Conservation (phyloP, 1,284 basidiomycete species). For the Apiotrichum sp. region DNA sequence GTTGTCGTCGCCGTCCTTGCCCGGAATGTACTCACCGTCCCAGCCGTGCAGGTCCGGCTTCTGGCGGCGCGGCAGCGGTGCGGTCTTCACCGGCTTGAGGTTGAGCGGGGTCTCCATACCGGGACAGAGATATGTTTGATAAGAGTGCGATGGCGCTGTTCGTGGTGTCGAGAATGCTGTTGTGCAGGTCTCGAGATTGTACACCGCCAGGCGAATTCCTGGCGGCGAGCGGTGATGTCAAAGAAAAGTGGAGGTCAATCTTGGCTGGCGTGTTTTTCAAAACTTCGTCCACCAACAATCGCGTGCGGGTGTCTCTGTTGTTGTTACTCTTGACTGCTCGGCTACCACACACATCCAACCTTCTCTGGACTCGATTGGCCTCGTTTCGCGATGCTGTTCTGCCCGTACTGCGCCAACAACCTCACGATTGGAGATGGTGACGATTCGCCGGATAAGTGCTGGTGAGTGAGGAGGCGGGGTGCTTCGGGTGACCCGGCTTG, state of each 20-base stretch:
- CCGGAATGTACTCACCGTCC: slow-evolving; percentile 44
- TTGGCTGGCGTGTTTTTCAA: neutral
- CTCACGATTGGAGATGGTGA: slow-evolving; percentile 62
- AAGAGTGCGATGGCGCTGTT: too few relatives aligned
- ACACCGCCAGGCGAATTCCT: too few relatives aligned
- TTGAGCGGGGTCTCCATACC: slow-evolving; percentile 20
- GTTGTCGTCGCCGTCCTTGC: slow-evolving; percentile 66
- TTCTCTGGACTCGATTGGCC: too few relatives aligned
- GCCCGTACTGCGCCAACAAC: slow-evolving; percentile 89
- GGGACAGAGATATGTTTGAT: too few relatives aligned
- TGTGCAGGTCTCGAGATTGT: too few relatives aligned
- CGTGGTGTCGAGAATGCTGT: too few relatives aligned
- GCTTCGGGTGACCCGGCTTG: too few relatives aligned
- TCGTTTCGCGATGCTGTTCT: slow-evolving; percentile 76
- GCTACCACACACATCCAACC: neutral
- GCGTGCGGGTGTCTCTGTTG: neutral
- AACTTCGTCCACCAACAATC: neutral
- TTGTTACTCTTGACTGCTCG: neutral
- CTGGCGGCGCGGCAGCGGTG: neutral
- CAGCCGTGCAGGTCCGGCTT: slow-evolving; percentile 21
- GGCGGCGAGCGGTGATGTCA: too few relatives aligned
- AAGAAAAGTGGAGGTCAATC: neutral
- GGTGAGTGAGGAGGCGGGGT: too few relatives aligned
- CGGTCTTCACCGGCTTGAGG: slow-evolving; percentile 23
- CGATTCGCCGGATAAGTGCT: slow-evolving; percentile 40